A percentile compares a stretch with the other conserved stretches of the same genome.
Evolutionary conservation across 768 basidiomycete species (phyloP).

Genomic region (Boletus rubroflammeus): DNA sequence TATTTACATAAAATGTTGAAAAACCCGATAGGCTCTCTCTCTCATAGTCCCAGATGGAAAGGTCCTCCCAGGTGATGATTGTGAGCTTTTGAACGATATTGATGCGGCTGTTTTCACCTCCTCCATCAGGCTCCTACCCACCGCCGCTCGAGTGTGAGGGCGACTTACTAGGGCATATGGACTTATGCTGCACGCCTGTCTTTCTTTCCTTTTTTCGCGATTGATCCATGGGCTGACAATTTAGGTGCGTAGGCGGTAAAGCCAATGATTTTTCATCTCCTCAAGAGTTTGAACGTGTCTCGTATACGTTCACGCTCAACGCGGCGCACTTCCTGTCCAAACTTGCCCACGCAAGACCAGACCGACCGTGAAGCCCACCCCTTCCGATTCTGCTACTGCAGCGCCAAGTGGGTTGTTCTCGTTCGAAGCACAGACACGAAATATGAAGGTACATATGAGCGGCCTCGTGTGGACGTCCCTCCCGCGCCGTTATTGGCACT

Average conservation of each 20-base stretch:
- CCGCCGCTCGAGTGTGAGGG: no score
- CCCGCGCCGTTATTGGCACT: neutral
- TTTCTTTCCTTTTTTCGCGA: neutral
- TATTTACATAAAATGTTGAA: no score
- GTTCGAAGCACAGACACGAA: constrained; percentile 17
- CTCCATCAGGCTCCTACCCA: no score
- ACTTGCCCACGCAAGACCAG: constrained; percentile 10
- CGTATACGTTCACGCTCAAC: constrained; percentile 24
- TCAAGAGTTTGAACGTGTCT: constrained; percentile 26
- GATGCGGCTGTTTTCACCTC: no score
- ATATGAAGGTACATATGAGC: no score
- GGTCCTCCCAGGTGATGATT: no score
- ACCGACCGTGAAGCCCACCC: neutral
- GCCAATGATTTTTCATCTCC: constrained; percentile 19
- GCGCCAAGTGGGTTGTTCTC: constrained; percentile 21
- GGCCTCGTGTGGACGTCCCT: no score
- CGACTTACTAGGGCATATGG: no score
- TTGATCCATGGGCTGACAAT: constrained; percentile 2
- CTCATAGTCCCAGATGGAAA: no score
- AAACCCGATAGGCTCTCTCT: no score
- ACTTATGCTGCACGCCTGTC: no score
- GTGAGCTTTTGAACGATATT: no score
- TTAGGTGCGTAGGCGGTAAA: constrained; percentile 27
- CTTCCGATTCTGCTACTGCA: constrained; percentile 29
- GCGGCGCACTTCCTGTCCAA: constrained; percentile 22